Percentiles rank a stretch among this genome's conserved stretches.
Conservation (phyloP, 768 basidiomycete species). For the Hygrocybe punicea region DNA sequence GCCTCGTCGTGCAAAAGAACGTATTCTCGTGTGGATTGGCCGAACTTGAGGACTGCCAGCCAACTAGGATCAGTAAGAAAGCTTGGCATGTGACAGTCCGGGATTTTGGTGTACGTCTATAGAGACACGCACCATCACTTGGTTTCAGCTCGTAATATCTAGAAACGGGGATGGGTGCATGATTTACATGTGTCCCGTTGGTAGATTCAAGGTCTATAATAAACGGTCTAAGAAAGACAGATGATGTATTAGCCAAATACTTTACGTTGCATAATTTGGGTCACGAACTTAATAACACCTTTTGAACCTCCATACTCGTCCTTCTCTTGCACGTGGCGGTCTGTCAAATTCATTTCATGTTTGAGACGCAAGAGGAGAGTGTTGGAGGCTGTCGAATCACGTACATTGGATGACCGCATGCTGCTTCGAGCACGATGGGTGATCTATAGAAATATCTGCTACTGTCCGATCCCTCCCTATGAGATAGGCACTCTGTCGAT, state of each 20-base stretch:
- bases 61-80: not conserved
- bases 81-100: no score
- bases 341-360: slow-evolving; percentile 34
- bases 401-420: slow-evolving; percentile 93
- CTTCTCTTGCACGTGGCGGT: slow-evolving; percentile 80
- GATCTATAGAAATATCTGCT: slow-evolving; percentile 83
- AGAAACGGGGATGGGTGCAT: slow-evolving; percentile 75
- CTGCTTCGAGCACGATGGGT: slow-evolving; percentile 97
- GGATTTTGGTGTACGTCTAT: no score
- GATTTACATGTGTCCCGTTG: slow-evolving; percentile 92
- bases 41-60: slow-evolving; percentile 76
- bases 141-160: slow-evolving; percentile 82
- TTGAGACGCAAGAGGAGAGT: slow-evolving; percentile 5
- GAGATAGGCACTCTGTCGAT: slow-evolving; percentile 91
- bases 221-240: slow-evolving; percentile 63
- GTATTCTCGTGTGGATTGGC: slow-evolving; percentile 76
- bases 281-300: slow-evolving; percentile 74
- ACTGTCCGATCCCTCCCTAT: slow-evolving; percentile 87
- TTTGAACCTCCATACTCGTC: slow-evolving; percentile 83
- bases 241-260: not conserved
- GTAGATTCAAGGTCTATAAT: slow-evolving; percentile 99
- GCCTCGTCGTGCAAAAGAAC: slow-evolving; percentile 82
- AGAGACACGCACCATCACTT: slow-evolving; percentile 60
- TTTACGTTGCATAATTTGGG: not conserved
- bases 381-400: no score